Conservation (phyloP, 2,329 filamentous ascomycete genomes). For the Byssochlamys sp. region DNA sequence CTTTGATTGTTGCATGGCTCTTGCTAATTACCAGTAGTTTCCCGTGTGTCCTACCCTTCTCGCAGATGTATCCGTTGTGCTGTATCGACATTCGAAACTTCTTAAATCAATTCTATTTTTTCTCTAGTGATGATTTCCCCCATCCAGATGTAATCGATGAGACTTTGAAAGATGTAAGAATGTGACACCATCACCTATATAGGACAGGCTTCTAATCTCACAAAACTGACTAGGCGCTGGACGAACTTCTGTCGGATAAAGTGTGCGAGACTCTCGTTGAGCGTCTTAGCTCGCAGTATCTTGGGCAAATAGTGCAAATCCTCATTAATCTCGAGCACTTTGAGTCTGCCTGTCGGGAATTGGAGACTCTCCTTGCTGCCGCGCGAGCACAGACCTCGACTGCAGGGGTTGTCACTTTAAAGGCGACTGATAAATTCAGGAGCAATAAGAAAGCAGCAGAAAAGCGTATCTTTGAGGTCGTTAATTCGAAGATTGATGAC, state of each 20-base stretch:
- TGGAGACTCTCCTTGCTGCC: conserved; percentile 76
- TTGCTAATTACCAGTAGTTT: conserved; percentile 49
- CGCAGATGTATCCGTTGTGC: conserved; percentile 96
- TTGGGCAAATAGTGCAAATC: conserved; percentile 96
- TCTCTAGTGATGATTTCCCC: conserved; percentile 90
- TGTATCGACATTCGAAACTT: conserved; percentile 98
- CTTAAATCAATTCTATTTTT: conserved; percentile 95
- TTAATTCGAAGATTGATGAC: conserved; percentile 97
- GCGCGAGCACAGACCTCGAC: conserved; percentile 71
- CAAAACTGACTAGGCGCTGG: conserved; percentile 58
- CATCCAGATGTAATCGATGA: conserved; percentile 84
- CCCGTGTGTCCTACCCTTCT: conserved; percentile 91
- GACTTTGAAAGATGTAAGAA: conserved; percentile 63
- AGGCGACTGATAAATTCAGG: conserved; percentile 76
- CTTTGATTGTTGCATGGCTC: conserved; percentile 5
- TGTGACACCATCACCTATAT: conserved; percentile 1
- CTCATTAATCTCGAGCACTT: conserved; percentile 96
- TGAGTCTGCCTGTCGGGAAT: conserved; percentile 79
- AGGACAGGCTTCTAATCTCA: not conserved
- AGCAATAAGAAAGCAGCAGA: conserved; percentile 91
- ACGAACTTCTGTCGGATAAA: conserved; percentile 83
- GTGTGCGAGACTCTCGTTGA: conserved; percentile 87
- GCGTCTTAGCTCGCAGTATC: conserved; percentile 78
- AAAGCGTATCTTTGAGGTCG: conserved; percentile 94
- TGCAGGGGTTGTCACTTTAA: conserved; percentile 67